These are phyloP conservation scores for Phylloporus scabripes DNA, from an alignment of 768 basidiomycete genomes.

Conservation along the genomic window DNA sequence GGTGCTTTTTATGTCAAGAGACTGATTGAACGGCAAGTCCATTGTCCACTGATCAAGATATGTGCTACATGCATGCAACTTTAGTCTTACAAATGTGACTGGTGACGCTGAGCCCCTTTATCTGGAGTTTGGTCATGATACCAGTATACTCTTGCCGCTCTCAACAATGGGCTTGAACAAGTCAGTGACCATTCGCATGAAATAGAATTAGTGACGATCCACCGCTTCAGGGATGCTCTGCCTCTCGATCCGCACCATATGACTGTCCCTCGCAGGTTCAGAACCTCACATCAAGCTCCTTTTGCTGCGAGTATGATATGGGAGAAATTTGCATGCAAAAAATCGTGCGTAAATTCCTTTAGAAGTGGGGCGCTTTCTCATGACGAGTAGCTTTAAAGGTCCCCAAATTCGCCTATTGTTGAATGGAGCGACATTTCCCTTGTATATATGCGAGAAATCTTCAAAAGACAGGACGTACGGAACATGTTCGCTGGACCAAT, in stretches of 20 bases:
- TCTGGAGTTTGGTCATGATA: slow-evolving; percentile 42
- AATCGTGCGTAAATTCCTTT: neutral
- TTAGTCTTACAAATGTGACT: slow-evolving; percentile 33
- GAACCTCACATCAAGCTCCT: neutral
- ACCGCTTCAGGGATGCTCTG: slow-evolving; percentile 26
- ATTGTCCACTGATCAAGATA: neutral
- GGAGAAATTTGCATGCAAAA: slow-evolving; percentile 24
- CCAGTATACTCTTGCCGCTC: slow-evolving; percentile 34
- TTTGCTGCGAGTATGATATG: slow-evolving; percentile 12
- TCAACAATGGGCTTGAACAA: slow-evolving; percentile 36
- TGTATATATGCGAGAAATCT: slow-evolving; percentile 30
- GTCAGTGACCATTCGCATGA: slow-evolving; percentile 15
- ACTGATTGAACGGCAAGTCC: slow-evolving; percentile 34
- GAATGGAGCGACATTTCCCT: slow-evolving; percentile 35
- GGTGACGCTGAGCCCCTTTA: slow-evolving; percentile 31
- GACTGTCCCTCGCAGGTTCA: slow-evolving; percentile 30
- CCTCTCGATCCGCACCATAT: slow-evolving; percentile 28
- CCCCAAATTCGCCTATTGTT: slow-evolving; percentile 38
- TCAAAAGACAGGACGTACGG: slow-evolving; percentile 13
- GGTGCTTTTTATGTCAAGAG: slow-evolving; percentile 37
- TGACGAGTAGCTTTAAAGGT: slow-evolving; percentile 22
- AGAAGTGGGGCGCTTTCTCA: neutral
- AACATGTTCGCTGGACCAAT: too few relatives aligned
- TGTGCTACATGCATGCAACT: neutral
- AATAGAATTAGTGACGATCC: neutral